Base-by-base conservation (phyloP, 1,139 yeast species). In the Geotrichum carabidarum region DNA sequence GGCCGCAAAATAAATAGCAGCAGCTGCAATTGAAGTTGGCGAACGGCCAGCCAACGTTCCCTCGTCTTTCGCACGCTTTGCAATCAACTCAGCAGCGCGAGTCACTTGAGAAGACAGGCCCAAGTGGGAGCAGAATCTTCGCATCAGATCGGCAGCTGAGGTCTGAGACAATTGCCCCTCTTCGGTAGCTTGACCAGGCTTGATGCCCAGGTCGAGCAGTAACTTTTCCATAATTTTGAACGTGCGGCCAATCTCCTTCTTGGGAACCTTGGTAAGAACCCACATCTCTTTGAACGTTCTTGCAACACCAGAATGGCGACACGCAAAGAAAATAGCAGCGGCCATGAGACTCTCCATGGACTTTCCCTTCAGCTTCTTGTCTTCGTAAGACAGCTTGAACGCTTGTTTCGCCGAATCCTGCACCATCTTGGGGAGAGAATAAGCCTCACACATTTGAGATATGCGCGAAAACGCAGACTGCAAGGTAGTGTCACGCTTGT, bases 341-440 rank as follows among this genome's bases (percentile, higher is more conserved):
- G 99, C 99, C 93, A 93, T 91, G 51, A 93, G 87, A 60, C 93
- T 83, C 68, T 91, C 97, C 65, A 87, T 93, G 0, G 96, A 85
- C 69, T 93, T 89, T 54, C 98, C 97, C 68, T 93, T 82, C 62
- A 93, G 77, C 15, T 86, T 81, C 61, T 85, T 82, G 64, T 91
- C 96, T 62, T 93, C 98, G 65, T 89, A 83, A 22, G 94, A 96
- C 59, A 91, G 74, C 68, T 91, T 91, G 70, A 87, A 93, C 30
- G 95, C 96, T 71, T 93, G 98, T 68, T 93, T 93, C 35, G 98
- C 97, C 61, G 96, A 95, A 71, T 93, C 99, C 68, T 90, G 96
- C 8, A 93, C 98, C 60, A 93, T 88, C 67, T 86, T 86, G 2
- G 99, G 98, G 57, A 93, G 74, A 68, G 90, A 94, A 62, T 89